Percentiles rank a stretch among this genome's conserved stretches.
Conservation (phyloP, 169 alveolate species). For the Plasmodium inui region DNA sequence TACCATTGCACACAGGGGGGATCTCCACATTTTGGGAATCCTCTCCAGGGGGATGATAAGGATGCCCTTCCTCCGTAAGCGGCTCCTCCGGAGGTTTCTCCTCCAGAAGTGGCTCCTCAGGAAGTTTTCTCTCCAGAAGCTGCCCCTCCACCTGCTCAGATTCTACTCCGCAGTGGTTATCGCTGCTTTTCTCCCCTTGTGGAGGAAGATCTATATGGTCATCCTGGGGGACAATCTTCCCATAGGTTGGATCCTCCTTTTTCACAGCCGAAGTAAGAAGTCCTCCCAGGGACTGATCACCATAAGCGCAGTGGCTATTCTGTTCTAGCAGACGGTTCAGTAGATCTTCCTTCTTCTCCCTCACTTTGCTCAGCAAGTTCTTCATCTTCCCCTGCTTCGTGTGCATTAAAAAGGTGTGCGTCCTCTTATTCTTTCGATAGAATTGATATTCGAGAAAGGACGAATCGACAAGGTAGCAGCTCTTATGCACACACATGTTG, state of each 20-base stretch:
- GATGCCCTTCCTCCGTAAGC: too few species aligned
- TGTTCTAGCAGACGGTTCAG: not conserved
- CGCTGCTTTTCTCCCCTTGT: not conserved
- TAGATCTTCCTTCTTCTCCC: not conserved
- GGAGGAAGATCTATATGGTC: not conserved
- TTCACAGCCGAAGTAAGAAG: not conserved
- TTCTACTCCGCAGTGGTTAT: not conserved
- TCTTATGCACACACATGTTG: constrained; percentile 64
- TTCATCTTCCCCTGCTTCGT: constrained; percentile 29
- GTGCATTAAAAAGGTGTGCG: constrained; percentile 27
- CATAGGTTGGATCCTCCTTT: not conserved
- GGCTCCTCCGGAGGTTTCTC: too few species aligned
- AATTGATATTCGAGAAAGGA: constrained; percentile 25
- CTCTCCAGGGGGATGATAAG: not conserved
- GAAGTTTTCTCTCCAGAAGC: not conserved
- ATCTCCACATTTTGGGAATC: not conserved
- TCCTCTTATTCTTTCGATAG: constrained; percentile 23
- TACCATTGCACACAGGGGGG: not conserved
- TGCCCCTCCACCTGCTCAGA: not conserved
- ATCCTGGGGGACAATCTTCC: not conserved
- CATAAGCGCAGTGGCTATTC: not conserved
- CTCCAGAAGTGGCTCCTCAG: too few species aligned
- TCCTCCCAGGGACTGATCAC: not conserved
- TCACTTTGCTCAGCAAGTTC: not conserved
- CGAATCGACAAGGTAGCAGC: constrained; percentile 48